phyloP scores from a whole-genome alignment of 345 rosid species.

The Microthlaspi erraticum region DNA sequence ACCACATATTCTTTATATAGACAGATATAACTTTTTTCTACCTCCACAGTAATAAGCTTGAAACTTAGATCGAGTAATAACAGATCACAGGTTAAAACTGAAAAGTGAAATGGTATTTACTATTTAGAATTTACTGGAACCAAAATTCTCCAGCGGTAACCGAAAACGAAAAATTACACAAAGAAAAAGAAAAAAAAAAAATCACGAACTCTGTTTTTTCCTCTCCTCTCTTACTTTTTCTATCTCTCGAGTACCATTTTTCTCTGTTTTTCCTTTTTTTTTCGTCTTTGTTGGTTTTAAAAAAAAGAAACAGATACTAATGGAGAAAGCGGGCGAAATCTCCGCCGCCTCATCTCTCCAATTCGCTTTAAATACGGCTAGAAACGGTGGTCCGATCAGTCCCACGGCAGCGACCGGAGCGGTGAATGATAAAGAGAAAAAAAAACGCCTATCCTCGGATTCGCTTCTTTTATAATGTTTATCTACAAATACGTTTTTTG shows the following conservation, averaged over 20 bases:
- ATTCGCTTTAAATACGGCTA: slow-evolving; percentile 18
- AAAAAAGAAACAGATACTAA: slow-evolving; percentile 26
- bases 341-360: slow-evolving; percentile 47
- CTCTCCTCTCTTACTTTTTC: slow-evolving; percentile 3
- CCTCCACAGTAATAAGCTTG: neutral
- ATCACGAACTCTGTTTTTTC: neutral
- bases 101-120: slow-evolving; percentile 39
- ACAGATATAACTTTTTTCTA: neutral
- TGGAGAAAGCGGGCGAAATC: slow-evolving; percentile 47
- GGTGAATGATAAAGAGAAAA: neutral
- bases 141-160: slow-evolving; percentile 34
- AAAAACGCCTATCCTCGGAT: slow-evolving; percentile 3
- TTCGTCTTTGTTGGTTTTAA: neutral
- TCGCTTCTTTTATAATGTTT: slow-evolving; percentile 8
- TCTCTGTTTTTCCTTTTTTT: neutral
- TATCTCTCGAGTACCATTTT: slow-evolving; percentile 30
- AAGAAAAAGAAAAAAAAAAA: slow-evolving; percentile 10
- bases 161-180: slow-evolving; percentile 22
- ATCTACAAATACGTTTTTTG: slow-evolving; percentile 1
- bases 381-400: slow-evolving; percentile 37
- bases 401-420: slow-evolving; percentile 15
- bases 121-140: slow-evolving; percentile 30
- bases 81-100: neutral
- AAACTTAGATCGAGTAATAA: neutral
- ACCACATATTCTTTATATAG: neutral